Base-by-base conservation (phyloP, 2,329 filamentous ascomycete genomes). In the Arthroderma sp. region DNA sequence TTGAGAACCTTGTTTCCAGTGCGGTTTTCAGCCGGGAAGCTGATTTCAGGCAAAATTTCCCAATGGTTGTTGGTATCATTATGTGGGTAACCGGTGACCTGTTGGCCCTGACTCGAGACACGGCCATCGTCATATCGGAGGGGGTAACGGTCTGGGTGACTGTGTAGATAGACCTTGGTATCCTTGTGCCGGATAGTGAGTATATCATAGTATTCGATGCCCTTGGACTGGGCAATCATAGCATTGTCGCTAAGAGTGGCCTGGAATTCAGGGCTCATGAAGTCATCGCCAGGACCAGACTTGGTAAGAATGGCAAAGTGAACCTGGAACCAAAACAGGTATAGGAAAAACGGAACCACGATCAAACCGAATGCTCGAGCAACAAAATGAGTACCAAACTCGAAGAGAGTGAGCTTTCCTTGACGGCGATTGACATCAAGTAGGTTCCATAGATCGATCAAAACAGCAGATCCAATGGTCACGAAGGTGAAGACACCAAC, bases 281-380 rank as follows among this genome's bases (percentile, higher is more conserved):
- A 98, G 68, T 97, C 91, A 69, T 98, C 93, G 56, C 93, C 93
- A 47, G 93, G 91, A 37, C 93, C 93, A 55, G 93, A 97, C 60
- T 85, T 81, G 63, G 77, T 86, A 61, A 98, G 80, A 66, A 98
- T 88, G 47, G 88, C 80, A 72, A 98, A 98, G 76, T 98, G 93
- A 31, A 98, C 91, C 79, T 98, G 93, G 84, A 98, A 98, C 93
- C 93, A 98, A 80, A 98, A 97, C 51, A 98, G 82, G 74, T 98
- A 98, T 74, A 98, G 94, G 67, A 97, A 79, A 79, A 98, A 96
- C 13, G 93, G 93, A 64, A 97, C 82, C 63, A 95, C 71, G 65
- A 97, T 88, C 57, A 98, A 78, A 13, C 87, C 91, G 62, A 94
- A 77, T n/a, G 85, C 82, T 55, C 93, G 87, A 61, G 93, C 93